These are phyloP conservation scores for Hortaea werneckii DNA, from an alignment of 2,329 filamentous ascomycete genomes.

Conservation along the genomic window DNA sequence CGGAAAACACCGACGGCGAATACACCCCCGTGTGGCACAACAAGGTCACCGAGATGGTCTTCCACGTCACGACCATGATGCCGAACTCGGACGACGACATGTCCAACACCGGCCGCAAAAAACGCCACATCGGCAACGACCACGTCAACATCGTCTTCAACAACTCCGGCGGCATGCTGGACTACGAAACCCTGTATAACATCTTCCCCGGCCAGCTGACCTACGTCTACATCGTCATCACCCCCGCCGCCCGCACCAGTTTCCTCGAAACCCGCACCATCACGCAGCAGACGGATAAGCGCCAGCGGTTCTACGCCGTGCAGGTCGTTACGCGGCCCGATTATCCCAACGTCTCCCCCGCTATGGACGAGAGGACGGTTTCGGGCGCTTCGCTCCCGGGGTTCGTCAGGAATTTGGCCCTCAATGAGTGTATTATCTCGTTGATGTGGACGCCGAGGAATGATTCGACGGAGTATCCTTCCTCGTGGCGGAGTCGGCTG, in stretches of 20 bases:
- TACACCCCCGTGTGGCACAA: slow-evolving; percentile 93
- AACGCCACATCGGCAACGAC: slow-evolving; percentile 92
- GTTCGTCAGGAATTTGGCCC: slow-evolving; percentile 77
- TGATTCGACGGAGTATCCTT: slow-evolving; percentile 60
- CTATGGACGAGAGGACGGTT: slow-evolving; percentile 80
- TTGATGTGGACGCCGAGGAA: slow-evolving; percentile 65
- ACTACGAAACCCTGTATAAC: slow-evolving; percentile 56
- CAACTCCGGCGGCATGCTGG: slow-evolving; percentile 76
- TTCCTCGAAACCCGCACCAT: slow-evolving; percentile 55
- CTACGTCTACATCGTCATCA: slow-evolving; percentile 92
- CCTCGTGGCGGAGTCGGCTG: slow-evolving; percentile 79
- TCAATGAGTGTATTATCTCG: slow-evolving; percentile 90
- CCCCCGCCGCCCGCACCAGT: slow-evolving; percentile 68
- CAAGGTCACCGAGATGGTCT: slow-evolving; percentile 87
- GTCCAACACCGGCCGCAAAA: slow-evolving; percentile 56
- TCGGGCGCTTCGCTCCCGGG: slow-evolving; percentile 70
- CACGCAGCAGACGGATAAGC: slow-evolving; percentile 34
- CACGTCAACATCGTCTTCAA: slow-evolving; percentile 98
- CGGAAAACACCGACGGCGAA: slow-evolving; percentile 69
- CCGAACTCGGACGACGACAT: slow-evolving; percentile 71
- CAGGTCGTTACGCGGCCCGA: slow-evolving; percentile 79
- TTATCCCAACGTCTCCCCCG: slow-evolving; percentile 85
- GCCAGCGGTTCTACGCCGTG: slow-evolving; percentile 67
- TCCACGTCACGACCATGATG: slow-evolving; percentile 96
- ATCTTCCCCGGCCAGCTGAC: slow-evolving; percentile 86